phyloP scores from a whole-genome alignment of 805 yeast species.

The Metschnikowia baotianmanensis region DNA sequence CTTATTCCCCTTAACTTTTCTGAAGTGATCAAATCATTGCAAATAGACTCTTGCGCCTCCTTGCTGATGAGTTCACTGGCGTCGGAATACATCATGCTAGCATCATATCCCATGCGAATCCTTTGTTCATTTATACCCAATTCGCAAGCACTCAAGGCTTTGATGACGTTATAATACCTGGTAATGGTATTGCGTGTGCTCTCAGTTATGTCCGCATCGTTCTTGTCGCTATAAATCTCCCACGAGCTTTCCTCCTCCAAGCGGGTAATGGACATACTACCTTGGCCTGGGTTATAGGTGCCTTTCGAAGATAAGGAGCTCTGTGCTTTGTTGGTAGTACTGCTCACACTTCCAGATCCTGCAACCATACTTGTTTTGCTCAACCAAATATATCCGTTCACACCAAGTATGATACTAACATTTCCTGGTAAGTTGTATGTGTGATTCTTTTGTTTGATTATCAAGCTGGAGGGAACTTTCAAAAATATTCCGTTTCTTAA shows the following conservation, averaged over 20 bases:
- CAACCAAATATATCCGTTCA: conserved; percentile 93
- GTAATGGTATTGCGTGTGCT: conserved; percentile 70
- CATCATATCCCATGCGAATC: conserved; percentile 80
- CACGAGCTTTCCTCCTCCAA: conserved; percentile 90
- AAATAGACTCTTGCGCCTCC: conserved; percentile 70
- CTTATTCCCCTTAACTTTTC: conserved; percentile 71
- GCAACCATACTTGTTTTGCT: conserved; percentile 52
- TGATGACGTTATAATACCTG: conserved; percentile 79
- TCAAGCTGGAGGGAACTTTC: conserved; percentile 76
- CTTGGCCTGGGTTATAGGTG: conserved; percentile 54
- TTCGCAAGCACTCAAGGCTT: conserved; percentile 79
- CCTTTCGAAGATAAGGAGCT: conserved; percentile 38
- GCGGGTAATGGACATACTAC: conserved; percentile 71
- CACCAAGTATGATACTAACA: conserved; percentile 86
- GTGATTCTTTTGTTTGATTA: conserved; percentile 85
- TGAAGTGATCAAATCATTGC: conserved; percentile 64
- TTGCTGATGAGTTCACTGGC: conserved; percentile 52
- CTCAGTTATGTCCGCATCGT: conserved; percentile 63
- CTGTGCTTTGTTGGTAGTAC: conserved; percentile 33
- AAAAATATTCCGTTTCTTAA: conserved; percentile 85
- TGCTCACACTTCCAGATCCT: conserved; percentile 17
- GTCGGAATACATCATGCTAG: conserved; percentile 72
- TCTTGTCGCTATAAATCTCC: conserved; percentile 91
- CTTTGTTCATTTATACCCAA: conserved; percentile 84
- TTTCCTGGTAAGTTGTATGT: conserved; percentile 91